Conservation (phyloP, 2,329 filamentous ascomycete species). For the Periconia macrospinosa region DNA sequence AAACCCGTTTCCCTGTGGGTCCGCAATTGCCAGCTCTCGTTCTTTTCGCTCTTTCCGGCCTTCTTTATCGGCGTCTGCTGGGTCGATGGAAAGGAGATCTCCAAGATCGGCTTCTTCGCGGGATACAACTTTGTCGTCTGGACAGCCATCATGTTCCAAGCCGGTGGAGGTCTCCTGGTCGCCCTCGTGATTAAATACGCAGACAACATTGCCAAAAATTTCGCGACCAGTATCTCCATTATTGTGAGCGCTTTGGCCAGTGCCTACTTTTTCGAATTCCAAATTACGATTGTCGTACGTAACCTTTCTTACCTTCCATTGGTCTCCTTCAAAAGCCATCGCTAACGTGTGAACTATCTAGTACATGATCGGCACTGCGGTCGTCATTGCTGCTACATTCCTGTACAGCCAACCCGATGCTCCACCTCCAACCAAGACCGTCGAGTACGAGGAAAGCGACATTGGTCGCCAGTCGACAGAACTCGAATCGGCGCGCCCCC, state of each 20-base stretch:
- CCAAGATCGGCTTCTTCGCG: slow-evolving; percentile 85
- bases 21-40: slow-evolving; percentile 89
- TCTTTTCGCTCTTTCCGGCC: slow-evolving; percentile 91
- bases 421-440: slow-evolving; percentile 66
- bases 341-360: slow-evolving; percentile 44
- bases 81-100: slow-evolving; percentile 83
- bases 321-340: neutral
- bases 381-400: slow-evolving; percentile 82
- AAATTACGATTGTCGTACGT: slow-evolving; percentile 58
- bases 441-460: slow-evolving; percentile 74
- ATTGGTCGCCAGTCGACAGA: slow-evolving; percentile 49
- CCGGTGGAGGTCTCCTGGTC: slow-evolving; percentile 80
- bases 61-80: slow-evolving; percentile 83
- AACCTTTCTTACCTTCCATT: neutral
- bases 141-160: slow-evolving; percentile 80
- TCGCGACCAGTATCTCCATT: slow-evolving; percentile 90
- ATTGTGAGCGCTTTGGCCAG: slow-evolving; percentile 84
- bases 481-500: slow-evolving; percentile 9
- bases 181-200: slow-evolving; percentile 80
- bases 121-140: slow-evolving; percentile 94
- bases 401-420: slow-evolving; percentile 73
- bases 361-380: slow-evolving; percentile 78
- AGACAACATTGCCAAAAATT: slow-evolving; percentile 91
- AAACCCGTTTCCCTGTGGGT: slow-evolving; percentile 84
- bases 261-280: slow-evolving; percentile 81